A percentile compares a stretch with the other conserved stretches of the same genome.
These are phyloP conservation scores for Alternaria consortialis DNA, from an alignment of 2,329 filamentous ascomycete genomes.

Conservation along the genomic window DNA sequence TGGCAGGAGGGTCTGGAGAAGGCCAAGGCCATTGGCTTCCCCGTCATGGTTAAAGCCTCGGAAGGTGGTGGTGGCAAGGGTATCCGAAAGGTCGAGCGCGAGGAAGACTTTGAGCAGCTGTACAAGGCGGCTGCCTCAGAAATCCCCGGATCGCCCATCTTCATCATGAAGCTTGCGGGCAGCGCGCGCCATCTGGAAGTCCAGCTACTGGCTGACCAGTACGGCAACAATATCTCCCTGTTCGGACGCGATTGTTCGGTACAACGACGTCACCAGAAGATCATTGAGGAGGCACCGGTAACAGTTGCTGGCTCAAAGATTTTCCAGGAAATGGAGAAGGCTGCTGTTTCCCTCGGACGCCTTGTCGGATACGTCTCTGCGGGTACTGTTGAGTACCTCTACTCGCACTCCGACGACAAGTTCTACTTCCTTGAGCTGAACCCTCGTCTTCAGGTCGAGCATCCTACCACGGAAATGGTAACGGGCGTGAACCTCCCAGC, in stretches of 20 bases:
- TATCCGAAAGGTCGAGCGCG: conserved; percentile 91
- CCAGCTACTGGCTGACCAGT: conserved; percentile 96
- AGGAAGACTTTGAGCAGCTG: conserved; percentile 83
- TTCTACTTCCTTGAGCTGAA: conserved; percentile 99
- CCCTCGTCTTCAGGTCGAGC: conserved; percentile 98
- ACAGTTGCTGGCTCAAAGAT: conserved; percentile 90
- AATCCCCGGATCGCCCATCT: conserved; percentile 98
- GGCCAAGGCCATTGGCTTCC: conserved; percentile 92
- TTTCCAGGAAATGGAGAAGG: conserved; percentile 96
- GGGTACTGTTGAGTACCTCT: conserved; percentile 98
- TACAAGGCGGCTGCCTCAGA: conserved; percentile 98
- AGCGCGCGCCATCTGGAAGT: conserved; percentile 97
- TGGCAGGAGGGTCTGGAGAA: conserved; percentile 89
- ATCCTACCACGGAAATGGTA: conserved; percentile 99
- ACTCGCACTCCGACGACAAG: conserved; percentile 96
- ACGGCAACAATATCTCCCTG: conserved; percentile 99
- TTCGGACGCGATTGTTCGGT: conserved; percentile 99
- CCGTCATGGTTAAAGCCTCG: conserved; percentile 99
- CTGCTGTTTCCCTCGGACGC: conserved; percentile 90
- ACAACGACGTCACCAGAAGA: conserved; percentile 98
- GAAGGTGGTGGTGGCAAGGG: conserved; percentile 99
- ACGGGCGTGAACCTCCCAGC: conserved; percentile 96
- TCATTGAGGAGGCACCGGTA: conserved; percentile 98
- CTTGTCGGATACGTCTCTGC: conserved; percentile 98
- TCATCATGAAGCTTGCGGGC: conserved; percentile 99